Evolutionary conservation across 495 filamentous ascomycete genomes (phyloP).

Genomic region (Tetracladium setigerum): DNA sequence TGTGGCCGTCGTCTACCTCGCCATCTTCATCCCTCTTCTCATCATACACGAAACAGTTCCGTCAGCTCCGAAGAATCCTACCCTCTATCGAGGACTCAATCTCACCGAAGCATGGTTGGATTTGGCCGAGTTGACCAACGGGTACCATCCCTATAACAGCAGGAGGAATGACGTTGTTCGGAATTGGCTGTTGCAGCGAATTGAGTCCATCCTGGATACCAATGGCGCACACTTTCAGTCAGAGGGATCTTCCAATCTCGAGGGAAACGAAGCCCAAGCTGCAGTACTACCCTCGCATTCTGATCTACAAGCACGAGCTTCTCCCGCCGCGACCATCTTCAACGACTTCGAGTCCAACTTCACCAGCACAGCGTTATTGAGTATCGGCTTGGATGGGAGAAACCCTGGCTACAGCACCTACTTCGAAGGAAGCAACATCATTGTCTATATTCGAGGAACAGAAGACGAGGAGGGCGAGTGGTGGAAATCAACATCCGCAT

Average conservation of each 20-base stretch:
- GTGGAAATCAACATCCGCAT: constrained; percentile 42
- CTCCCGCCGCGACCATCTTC: constrained; percentile 42
- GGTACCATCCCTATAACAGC: constrained; percentile 85
- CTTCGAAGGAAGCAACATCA: constrained; percentile 88
- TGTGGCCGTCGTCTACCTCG: constrained; percentile 60
- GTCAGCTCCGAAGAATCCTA: constrained; percentile 48
- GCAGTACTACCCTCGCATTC: no score
- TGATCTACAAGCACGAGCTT: constrained; percentile 2
- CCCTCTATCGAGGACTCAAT: constrained; percentile 56
- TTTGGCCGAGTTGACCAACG: constrained; percentile 62
- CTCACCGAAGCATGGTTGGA: constrained; percentile 83
- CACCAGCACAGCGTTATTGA: constrained; percentile 37
- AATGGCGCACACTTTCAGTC: constrained; percentile 32
- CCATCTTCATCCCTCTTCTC: constrained; percentile 60
- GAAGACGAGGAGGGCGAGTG: constrained; percentile 59
- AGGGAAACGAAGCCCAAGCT: not conserved
- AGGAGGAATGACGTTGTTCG: constrained; percentile 72
- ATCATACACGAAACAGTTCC: constrained; percentile 72
- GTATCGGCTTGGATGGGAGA: constrained; percentile 15
- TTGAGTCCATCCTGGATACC: constrained; percentile 56
- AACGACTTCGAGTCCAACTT: constrained; percentile 77
- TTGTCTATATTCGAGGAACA: constrained; percentile 81
- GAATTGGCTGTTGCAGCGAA: constrained; percentile 64
- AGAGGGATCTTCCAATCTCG: constrained; percentile 4
- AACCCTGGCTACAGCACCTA: constrained; percentile 51